Base-by-base conservation (phyloP, 768 basidiomycete species). In the Lentinula edodes region DNA sequence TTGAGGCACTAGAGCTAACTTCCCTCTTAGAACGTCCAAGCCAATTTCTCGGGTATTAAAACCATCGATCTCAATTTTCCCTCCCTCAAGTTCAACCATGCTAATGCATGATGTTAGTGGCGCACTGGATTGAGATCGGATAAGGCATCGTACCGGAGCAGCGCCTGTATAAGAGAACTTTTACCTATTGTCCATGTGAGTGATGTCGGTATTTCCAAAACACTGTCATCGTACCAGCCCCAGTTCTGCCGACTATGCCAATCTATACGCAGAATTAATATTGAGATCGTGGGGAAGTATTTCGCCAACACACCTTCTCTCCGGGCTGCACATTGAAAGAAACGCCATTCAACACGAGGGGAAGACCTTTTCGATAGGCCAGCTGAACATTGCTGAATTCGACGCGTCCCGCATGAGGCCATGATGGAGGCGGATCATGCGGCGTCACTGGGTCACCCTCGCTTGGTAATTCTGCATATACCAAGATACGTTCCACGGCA, bases 1-100 rank as follows among this genome's bases (percentile, higher is more conserved):
- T 70, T 89, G 89, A 16, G 88, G 89, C 16, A 91, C 86, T 58
- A 89, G 79, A 2, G 86, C 83, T 6, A 90, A 69, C n/a, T 79
- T 75, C 35, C 72, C 72, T 13, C 87, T 78, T 16, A 89, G 72
- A 34, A 69, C 74, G 57, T 84, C 77, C 9, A 90, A 73, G 5
- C 83, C 84, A 23, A 90, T 71, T 39, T 72, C 66, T 15, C 71
- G 71, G 63, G 81, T 83, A 66, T 89, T 77, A 45, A 75, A 67
- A 4, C 78, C 81, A 65, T 87, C 86, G 16, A 87, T 82, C 42
- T 67, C 62, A 61, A 83, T 86, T 20, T 69, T 70, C 0, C 91
- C 90, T 0, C 73, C 69, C 43, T 77, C 75, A 23, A 87, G 68
- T 70, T 89, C 87, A 52, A 90, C 85, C 50, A 83, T 82, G 50